A percentile compares a stretch with the other conserved stretches of the same genome.
Evolutionary conservation across 1,284 basidiomycete species (phyloP).

Genomic region (Xerocomus nothofagi): DNA sequence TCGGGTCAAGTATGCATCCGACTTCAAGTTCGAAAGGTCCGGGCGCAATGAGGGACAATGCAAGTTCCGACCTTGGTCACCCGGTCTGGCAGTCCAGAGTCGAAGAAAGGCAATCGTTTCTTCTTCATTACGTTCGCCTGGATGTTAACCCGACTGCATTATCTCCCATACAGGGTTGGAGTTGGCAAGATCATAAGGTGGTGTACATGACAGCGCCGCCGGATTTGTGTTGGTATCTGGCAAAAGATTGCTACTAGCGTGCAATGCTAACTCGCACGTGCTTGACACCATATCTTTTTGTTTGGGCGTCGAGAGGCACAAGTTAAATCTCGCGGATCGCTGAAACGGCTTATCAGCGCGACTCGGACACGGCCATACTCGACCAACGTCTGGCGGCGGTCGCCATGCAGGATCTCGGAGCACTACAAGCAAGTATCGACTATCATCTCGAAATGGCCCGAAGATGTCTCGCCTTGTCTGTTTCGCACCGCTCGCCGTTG

Average conservation of each 20-base stretch:
- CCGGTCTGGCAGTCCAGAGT: no score
- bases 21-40: background rate
- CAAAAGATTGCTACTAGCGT: no score
- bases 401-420: slow-evolving; percentile 15
- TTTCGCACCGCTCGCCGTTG: background rate
- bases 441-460: slow-evolving; percentile 21
- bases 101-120: background rate
- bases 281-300: background rate
- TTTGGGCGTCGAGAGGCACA: background rate
- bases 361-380: background rate
- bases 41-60: background rate
- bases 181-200: background rate
- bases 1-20: background rate
- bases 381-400: background rate
- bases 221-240: background rate
- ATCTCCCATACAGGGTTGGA: background rate
- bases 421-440: slow-evolving; percentile 25
- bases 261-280: background rate
- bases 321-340: background rate
- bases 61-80: background rate
- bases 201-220: background rate
- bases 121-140: background rate
- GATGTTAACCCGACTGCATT: background rate
- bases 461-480: slow-evolving; percentile 18
- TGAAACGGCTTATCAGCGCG: background rate